phyloP scores from a whole-genome alignment of 495 filamentous ascomycete genomes.

The Lindgomyces ingoldianus region DNA sequence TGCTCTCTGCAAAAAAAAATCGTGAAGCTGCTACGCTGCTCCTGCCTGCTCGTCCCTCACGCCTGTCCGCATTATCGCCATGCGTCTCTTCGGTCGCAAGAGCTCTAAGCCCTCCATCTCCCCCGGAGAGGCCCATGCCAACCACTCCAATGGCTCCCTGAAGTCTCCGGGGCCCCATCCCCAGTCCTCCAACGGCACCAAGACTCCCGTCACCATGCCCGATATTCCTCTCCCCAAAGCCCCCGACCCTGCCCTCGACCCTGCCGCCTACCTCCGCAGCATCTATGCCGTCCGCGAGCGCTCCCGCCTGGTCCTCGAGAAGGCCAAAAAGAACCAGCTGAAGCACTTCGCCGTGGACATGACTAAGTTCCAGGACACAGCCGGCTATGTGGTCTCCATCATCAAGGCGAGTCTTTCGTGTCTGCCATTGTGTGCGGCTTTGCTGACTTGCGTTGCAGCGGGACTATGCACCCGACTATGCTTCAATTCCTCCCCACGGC shows the following conservation, averaged over 20 bases:
- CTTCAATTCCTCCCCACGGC: slow-evolving; percentile 80
- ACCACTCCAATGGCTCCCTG: slow-evolving; percentile 57
- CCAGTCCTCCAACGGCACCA: slow-evolving; percentile 39
- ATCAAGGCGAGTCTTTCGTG: slow-evolving; percentile 71
- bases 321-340: slow-evolving; percentile 76
- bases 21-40: neutral
- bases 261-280: slow-evolving; percentile 88
- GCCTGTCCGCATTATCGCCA: slow-evolving; percentile 34
- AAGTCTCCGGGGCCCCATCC: slow-evolving; percentile 50
- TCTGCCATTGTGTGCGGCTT: neutral
- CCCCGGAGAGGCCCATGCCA: slow-evolving; percentile 50
- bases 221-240: slow-evolving; percentile 76
- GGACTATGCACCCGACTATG: slow-evolving; percentile 85
- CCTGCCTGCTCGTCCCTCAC: neutral
- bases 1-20: neutral
- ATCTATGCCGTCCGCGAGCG: slow-evolving; percentile 85
- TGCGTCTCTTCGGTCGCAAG: slow-evolving; percentile 69
- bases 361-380: slow-evolving; percentile 81
- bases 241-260: slow-evolving; percentile 88
- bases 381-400: slow-evolving; percentile 89
- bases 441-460: slow-evolving; percentile 55
- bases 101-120: slow-evolving; percentile 55
- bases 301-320: slow-evolving; percentile 68
- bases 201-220: slow-evolving; percentile 53
- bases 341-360: slow-evolving; percentile 92